These are phyloP conservation scores for Citeromyces nyonsensis DNA, from an alignment of 805 yeast genomes.

Conservation along the genomic window DNA sequence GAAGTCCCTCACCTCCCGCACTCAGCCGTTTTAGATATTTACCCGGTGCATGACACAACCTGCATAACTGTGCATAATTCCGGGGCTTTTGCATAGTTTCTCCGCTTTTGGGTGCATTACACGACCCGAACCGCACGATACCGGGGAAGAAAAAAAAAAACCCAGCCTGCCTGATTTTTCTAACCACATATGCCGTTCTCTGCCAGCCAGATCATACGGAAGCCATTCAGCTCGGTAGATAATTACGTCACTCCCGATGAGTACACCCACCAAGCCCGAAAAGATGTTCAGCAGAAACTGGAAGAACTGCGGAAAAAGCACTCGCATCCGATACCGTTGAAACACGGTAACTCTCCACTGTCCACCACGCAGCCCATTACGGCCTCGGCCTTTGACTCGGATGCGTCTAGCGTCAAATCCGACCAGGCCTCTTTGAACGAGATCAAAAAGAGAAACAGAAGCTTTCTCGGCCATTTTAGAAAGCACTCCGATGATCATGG, in stretches of 20 bases:
- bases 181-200: not conserved
- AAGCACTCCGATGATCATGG: constrained; percentile 9
- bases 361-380: constrained; percentile 4
- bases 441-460: constrained; percentile 3
- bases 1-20: too few species aligned
- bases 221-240: constrained; percentile 4
- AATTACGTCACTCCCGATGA: constrained; percentile 14
- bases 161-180: too few species aligned
- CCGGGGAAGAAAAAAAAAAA: too few species aligned
- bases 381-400: constrained; percentile 2
- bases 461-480: constrained; percentile 8
- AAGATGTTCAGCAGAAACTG: constrained; percentile 10
- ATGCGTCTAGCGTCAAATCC: not conserved
- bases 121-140: too few species aligned
- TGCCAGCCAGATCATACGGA: not conserved
- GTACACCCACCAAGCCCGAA: constrained; percentile 15
- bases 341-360: constrained; percentile 18
- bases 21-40: too few species aligned
- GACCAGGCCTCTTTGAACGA: not conserved
- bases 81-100: too few species aligned
- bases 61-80: too few species aligned
- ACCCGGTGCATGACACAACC: too few species aligned
- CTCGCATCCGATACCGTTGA: constrained; percentile 4
- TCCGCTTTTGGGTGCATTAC: too few species aligned
- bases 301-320: constrained; percentile 1